Base-by-base conservation (phyloP, 228 moss, liverwort and hornwort species). In the Sphagnum fallax region DNA sequence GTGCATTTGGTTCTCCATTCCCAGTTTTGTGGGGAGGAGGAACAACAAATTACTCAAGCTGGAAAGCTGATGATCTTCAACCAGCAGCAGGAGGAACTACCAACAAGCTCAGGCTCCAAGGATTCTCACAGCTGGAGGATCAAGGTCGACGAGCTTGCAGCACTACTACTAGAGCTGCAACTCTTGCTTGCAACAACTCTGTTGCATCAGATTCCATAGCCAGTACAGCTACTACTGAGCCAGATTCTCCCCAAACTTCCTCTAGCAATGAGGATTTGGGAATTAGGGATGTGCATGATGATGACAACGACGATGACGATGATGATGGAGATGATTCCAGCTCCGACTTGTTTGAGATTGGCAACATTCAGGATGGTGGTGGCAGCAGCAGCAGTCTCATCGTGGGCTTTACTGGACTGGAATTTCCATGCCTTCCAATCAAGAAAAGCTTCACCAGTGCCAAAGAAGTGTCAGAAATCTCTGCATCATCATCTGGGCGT, bases 1-100 rank as follows among this genome's bases (percentile, higher is more conserved):
- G 73, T 52, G 77, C 81, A 49, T 81, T 81, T 59, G 81, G 81
- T 32, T 81, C 81, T n/a, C 81, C 81, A 10, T 77, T 81, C 66
- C 74, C 81, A 51, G 72, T 81, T 4, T 68, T 32, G 32, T 32
- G 32, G 32, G 32, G 32, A 32, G 32, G 32, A 32, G 32, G 32
- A 32, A 32, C 32, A 32, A 32, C 32, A 32, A 32, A 32, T 32
- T 32, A 3, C 32, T 32, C 32, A 32, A 32, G 32, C 32, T 32
- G 32, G 32, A 32, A 32, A 32, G 32, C 32, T 32, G 32, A 32
- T 32, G 32, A 32, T 32, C 32, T 32, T 1, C 32, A 32, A 32
- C 32, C 32, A 32, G 32, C 32, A 32, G 32, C 32, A 75, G 65
- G 18, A 65, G 67, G 51, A 72, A 62, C 55, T 53, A 61, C 7